Base-by-base conservation (phyloP, 139 green algal genomes). In the Gonium pectorale region DNA sequence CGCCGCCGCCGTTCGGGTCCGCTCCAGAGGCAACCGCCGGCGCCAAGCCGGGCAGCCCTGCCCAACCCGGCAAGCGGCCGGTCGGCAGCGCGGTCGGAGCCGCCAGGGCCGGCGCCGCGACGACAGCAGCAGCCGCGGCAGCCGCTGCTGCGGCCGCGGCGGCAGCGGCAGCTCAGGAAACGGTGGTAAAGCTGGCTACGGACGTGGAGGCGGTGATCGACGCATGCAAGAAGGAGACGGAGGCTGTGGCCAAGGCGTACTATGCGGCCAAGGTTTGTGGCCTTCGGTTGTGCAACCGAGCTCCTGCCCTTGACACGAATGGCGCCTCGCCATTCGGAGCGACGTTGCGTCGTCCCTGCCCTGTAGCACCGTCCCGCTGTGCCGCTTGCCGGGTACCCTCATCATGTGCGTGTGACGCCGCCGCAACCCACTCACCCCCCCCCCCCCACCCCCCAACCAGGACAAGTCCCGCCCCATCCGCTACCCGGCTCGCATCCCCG, bases 401-500 rank as follows among this genome's bases (percentile, higher is more conserved):
- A n/a, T n/a, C n/a, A n/a, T n/a, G n/a, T n/a, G n/a, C n/a, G n/a
- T n/a, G n/a, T n/a, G n/a, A n/a, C n/a, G n/a, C n/a, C n/a, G n/a
- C n/a, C n/a, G n/a, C 35, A 71, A 71, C 35, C n/a, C 13, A 29
- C 27, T 24, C 29, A 11, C 29, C 43, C 26, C 44, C 49, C 37
- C n/a, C 5, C 19, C 33, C 21, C 17, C 6, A 13, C 46, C 33
- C 49, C 49, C 46, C 79, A 6, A 62, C 66, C 80, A 88, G 75
- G 68, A 85, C 4, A 67, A 81, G 27, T 13, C 54, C 13, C 82
- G 79, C 4, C 74, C 74, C 67, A 79, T 90, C 59, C 67, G 81
- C 35, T 93, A 91, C 70, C 87, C 90, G 11, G 56, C 68, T 40
- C 87, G 85, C 59, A 91, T 93, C 35, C 78, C 90, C 1, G n/a